Evolutionary conservation across 2,329 filamentous ascomycete species (phyloP).

Genomic region (Xylaria sp.): DNA sequence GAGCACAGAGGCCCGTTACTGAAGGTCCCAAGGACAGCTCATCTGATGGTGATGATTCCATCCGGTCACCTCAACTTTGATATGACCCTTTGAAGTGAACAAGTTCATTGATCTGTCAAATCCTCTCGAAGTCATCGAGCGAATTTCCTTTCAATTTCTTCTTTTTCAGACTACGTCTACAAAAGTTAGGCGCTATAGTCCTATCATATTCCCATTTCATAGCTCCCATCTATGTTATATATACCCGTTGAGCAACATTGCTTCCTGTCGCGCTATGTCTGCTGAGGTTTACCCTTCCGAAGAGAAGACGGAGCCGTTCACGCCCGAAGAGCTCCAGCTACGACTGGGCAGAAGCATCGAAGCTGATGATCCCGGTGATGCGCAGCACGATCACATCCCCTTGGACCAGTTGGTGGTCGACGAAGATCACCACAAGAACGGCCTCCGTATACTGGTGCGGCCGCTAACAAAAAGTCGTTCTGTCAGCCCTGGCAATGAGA

Average conservation of each 20-base stretch:
- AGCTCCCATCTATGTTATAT: slow-evolving; percentile 30
- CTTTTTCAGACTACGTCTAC: slow-evolving; percentile 32
- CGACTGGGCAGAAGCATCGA: slow-evolving; percentile 58
- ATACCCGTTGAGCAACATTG: slow-evolving; percentile 23
- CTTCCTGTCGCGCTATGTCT: slow-evolving; percentile 55
- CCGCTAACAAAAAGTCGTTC: slow-evolving; percentile 65
- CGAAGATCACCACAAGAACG: slow-evolving; percentile 64
- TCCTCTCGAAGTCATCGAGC: slow-evolving; percentile 37
- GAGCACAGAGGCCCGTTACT: slow-evolving; percentile 34
- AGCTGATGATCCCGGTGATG: slow-evolving; percentile 56
- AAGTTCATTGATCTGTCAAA: slow-evolving; percentile 38
- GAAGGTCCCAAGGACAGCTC: slow-evolving; percentile 48
- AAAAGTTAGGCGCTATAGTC: slow-evolving; percentile 25
- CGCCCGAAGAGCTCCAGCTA: slow-evolving; percentile 65
- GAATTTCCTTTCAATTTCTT: slow-evolving; percentile 28
- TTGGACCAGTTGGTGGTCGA: slow-evolving; percentile 64
- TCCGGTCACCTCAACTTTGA: slow-evolving; percentile 31
- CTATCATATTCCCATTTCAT: slow-evolving; percentile 18
- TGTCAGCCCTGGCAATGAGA: slow-evolving; percentile 66
- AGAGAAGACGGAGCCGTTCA: slow-evolving; percentile 69
- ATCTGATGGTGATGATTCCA: slow-evolving; percentile 45
- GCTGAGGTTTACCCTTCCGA: slow-evolving; percentile 58
- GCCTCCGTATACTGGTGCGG: slow-evolving; percentile 67
- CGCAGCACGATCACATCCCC: slow-evolving; percentile 59
- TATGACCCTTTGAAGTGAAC: slow-evolving; percentile 36